phyloP scores from a whole-genome alignment of 805 yeast genomes.

The Schwanniomyces yamadae region DNA sequence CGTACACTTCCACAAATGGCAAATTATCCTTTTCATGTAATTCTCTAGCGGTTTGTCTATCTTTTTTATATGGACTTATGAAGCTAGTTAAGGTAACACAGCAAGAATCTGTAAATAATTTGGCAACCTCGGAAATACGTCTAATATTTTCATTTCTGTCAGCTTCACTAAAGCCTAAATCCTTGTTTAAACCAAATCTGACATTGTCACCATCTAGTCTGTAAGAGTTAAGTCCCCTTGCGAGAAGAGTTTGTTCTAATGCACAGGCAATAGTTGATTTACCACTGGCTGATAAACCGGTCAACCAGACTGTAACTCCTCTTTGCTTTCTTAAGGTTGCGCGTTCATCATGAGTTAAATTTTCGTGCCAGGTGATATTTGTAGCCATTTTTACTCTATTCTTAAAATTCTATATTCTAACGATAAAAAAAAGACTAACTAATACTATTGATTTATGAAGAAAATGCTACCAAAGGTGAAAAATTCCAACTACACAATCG shows the following conservation, averaged over 20 bases:
- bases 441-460: no score
- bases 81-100: slow-evolving; percentile 85
- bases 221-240: slow-evolving; percentile 70
- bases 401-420: no score
- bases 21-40: slow-evolving; percentile 72
- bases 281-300: slow-evolving; percentile 94
- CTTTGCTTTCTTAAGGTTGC: slow-evolving; percentile 66
- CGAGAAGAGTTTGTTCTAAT: slow-evolving; percentile 75
- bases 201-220: slow-evolving; percentile 94
- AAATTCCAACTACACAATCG: slow-evolving; percentile 1
- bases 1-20: slow-evolving; percentile 87
- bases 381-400: slow-evolving; percentile 70
- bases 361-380: slow-evolving; percentile 95
- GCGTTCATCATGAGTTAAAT: slow-evolving; percentile 83
- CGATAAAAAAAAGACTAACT: no score
- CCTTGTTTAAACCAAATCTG: slow-evolving; percentile 93
- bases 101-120: slow-evolving; percentile 91
- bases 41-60: slow-evolving; percentile 82
- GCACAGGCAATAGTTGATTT: slow-evolving; percentile 95
- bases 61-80: slow-evolving; percentile 86
- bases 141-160: slow-evolving; percentile 95
- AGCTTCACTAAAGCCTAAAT: slow-evolving; percentile 85
- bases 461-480: background rate
- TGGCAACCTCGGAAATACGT: slow-evolving; percentile 92
- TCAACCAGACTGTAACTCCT: slow-evolving; percentile 92